These are phyloP conservation scores for Eutrema yunnanense DNA, from an alignment of 345 rosid genomes.

Conservation along the genomic window DNA sequence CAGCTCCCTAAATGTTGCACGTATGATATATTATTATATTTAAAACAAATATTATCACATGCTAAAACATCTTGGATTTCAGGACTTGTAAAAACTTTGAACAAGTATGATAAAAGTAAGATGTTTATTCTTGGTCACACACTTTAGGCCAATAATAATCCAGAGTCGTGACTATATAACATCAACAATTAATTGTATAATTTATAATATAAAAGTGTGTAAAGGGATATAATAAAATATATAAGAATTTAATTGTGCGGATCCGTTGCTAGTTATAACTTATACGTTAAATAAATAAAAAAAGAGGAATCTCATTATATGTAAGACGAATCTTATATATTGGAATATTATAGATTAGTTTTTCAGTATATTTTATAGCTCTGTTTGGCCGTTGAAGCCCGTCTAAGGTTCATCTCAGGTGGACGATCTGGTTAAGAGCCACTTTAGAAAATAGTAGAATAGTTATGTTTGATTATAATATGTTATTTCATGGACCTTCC, in stretches of 20 bases:
- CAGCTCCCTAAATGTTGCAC: background rate
- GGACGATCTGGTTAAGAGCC: constrained; percentile 14
- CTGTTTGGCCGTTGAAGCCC: constrained; percentile 3
- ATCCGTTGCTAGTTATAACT: background rate
- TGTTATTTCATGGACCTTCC: background rate
- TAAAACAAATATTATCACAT: background rate
- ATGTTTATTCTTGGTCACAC: background rate
- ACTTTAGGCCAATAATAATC: background rate
- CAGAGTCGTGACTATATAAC: constrained; percentile 1
- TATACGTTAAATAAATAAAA: background rate
- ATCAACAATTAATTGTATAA: background rate
- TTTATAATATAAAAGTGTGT: background rate
- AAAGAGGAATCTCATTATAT: constrained; percentile 5
- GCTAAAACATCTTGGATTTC: background rate
- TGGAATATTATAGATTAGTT: background rate
- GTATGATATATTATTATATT: background rate
- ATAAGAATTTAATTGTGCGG: constrained; percentile 2
- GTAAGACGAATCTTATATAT: constrained; percentile 11
- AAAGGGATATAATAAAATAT: background rate
- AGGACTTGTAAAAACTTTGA: constrained; percentile 59
- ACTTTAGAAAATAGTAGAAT: background rate
- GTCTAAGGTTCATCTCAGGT: constrained; percentile 3
- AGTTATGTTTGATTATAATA: background rate
- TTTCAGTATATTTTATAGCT: background rate
- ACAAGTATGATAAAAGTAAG: constrained; percentile 68